Percentiles rank a stretch among this genome's conserved stretches.
Evolutionary conservation across 768 basidiomycete genomes (phyloP).

Genomic region (Symmetrospora coprosmae): DNA sequence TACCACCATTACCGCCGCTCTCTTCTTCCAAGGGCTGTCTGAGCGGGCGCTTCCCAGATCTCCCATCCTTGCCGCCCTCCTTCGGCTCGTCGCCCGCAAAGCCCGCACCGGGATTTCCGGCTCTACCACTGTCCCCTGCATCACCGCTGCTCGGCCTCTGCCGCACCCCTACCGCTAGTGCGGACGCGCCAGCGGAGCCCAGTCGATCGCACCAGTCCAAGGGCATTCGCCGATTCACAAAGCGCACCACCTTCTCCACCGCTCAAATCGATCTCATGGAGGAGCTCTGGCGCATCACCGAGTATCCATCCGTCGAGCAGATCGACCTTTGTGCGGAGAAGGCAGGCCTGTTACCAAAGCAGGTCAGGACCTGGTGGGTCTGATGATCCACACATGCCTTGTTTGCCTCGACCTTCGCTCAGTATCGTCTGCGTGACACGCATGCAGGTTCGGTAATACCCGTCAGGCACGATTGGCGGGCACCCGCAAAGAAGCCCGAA

Average conservation of each 20-base stretch:
- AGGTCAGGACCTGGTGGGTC: background rate
- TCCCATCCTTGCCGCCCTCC: too few species aligned
- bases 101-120: too few species aligned
- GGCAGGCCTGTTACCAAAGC: slow-evolving; percentile 3
- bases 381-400: too few species aligned
- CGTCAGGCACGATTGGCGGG: slow-evolving; percentile 12
- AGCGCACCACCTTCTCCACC: slow-evolving; percentile 7
- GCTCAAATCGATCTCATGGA: slow-evolving; percentile 15
- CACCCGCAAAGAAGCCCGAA: slow-evolving; percentile 4
- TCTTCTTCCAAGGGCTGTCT: too few species aligned
- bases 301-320: slow-evolving; percentile 10
- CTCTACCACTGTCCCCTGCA: too few species aligned
- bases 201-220: background rate
- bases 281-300: background rate
- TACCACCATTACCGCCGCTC: too few species aligned
- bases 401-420: too few species aligned
- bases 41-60: too few species aligned
- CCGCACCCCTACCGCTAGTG: too few species aligned
- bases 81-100: too few species aligned
- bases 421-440: background rate
- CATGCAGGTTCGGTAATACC: slow-evolving; percentile 4
- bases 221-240: background rate
- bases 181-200: too few species aligned
- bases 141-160: too few species aligned
- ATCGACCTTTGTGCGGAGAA: background rate